Conservation (phyloP, 306 rosid genomes). For the Ammopiptanthus mongolicus region DNA sequence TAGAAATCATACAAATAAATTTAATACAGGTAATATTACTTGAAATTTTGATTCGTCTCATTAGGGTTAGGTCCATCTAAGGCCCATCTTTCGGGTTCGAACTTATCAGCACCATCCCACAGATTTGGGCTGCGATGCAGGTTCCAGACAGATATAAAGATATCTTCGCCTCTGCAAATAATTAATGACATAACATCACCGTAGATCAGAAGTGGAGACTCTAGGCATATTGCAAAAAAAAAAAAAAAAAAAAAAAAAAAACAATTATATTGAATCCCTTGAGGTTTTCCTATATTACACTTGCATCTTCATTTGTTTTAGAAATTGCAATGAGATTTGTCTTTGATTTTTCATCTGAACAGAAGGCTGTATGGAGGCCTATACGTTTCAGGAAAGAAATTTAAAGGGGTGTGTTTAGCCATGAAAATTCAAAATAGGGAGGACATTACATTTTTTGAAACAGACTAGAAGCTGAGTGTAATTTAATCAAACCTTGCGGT, state of each 20-base stretch:
- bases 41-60: conserved; percentile 89
- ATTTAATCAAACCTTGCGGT: neutral
- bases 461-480: neutral
- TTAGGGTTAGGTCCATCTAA: conserved; percentile 97
- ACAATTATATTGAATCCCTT: neutral
- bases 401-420: neutral
- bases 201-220: conserved; percentile 5
- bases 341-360: neutral
- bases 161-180: conserved; percentile 81
- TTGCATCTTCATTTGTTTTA: neutral
- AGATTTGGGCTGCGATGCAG: conserved; percentile 76
- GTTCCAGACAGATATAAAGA: conserved; percentile 91
- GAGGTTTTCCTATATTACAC: neutral
- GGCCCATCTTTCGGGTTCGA: conserved; percentile 93
- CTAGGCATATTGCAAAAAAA: neutral
- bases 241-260: neutral
- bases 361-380: neutral
- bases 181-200: conserved; percentile 8
- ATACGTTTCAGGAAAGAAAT: neutral
- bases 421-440: neutral
- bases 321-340: neutral
- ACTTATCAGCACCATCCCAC: conserved; percentile 87
- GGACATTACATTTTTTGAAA: neutral
- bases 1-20: neutral
- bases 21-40: conserved; percentile 37